Conservation (phyloP, 805 yeast genomes). For the Wickerhamomyces tratensis region DNA sequence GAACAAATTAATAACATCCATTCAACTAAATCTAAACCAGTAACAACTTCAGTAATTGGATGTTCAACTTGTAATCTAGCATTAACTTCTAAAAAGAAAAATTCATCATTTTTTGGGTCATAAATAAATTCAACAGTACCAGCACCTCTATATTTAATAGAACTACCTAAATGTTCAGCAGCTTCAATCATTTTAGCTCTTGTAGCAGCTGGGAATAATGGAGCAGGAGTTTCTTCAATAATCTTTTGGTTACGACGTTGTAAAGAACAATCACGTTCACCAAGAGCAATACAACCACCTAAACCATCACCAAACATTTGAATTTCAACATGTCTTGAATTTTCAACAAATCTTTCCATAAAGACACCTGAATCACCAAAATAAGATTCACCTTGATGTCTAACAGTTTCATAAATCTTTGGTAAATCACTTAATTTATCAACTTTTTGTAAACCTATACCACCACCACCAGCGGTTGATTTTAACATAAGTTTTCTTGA, state of each 20-base stretch:
- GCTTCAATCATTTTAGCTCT: constrained; percentile 69
- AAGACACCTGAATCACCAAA: constrained; percentile 96
- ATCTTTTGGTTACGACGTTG: constrained; percentile 96
- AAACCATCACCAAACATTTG: constrained; percentile 95
- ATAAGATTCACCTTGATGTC: constrained; percentile 87
- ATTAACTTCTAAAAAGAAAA: constrained; percentile 92
- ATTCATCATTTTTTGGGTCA: constrained; percentile 78
- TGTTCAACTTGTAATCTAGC: constrained; percentile 97
- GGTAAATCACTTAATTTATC: constrained; percentile 75
- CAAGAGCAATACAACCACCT: constrained; percentile 88
- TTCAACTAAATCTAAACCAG: constrained; percentile 91
- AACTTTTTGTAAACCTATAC: constrained; percentile 93
- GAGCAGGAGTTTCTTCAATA: constrained; percentile 98
- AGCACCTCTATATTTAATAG: constrained; percentile 89
- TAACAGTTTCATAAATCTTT: constrained; percentile 80
- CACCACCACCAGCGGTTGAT: constrained; percentile 99
- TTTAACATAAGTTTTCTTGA: constrained; percentile 91
- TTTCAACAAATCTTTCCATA: constrained; percentile 87
- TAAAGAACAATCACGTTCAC: constrained; percentile 96
- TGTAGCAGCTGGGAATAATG: constrained; percentile 76
- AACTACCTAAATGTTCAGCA: constrained; percentile 72
- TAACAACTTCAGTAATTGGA: constrained; percentile 92
- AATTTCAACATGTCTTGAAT: constrained; percentile 93
- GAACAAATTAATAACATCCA: constrained; percentile 96
- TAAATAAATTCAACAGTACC: constrained; percentile 96